Conservation (phyloP, 768 basidiomycete genomes). For the Boletus insuetus region DNA sequence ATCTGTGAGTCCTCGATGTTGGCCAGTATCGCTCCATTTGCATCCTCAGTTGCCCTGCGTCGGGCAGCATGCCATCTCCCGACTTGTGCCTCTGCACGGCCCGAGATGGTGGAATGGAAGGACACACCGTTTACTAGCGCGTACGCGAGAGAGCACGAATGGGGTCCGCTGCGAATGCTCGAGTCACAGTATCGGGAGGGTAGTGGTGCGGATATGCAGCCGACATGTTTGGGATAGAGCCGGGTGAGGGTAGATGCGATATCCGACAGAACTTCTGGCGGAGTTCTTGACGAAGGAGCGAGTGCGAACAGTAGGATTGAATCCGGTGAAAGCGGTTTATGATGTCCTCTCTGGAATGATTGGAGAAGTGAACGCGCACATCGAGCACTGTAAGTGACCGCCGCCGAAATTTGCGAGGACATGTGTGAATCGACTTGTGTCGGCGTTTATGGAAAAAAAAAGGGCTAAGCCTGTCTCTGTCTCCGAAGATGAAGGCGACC, state of each 20-base stretch:
- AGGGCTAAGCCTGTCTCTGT: neutral
- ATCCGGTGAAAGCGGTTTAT: neutral
- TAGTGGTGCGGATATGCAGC: constrained; percentile 60
- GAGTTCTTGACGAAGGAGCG: constrained; percentile 24
- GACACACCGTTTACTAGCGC: constrained; percentile 40
- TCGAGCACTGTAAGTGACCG: constrained; percentile 15
- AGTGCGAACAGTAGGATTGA: constrained; percentile 23
- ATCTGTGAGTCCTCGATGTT: neutral
- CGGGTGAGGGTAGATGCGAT: constrained; percentile 40
- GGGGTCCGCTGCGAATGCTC: constrained; percentile 16
- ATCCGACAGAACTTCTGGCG: constrained; percentile 31
- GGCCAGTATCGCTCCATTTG: neutral
- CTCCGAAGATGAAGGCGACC: too few species aligned
- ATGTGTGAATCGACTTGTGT: constrained; percentile 1
- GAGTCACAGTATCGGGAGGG: constrained; percentile 19
- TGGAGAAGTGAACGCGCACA: constrained; percentile 19
- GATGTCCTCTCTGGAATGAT: constrained; percentile 1
- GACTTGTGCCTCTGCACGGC: constrained; percentile 57
- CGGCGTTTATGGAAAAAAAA: neutral
- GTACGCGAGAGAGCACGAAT: constrained; percentile 61
- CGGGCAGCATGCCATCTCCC: constrained; percentile 68
- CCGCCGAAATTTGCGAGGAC: constrained; percentile 14
- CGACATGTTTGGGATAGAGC: constrained; percentile 45
- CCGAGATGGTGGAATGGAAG: constrained; percentile 65
- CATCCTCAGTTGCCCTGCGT: constrained; percentile 21